These are phyloP conservation scores for Physaria fendleri DNA, from an alignment of 345 rosid species.

Conservation along the genomic window DNA sequence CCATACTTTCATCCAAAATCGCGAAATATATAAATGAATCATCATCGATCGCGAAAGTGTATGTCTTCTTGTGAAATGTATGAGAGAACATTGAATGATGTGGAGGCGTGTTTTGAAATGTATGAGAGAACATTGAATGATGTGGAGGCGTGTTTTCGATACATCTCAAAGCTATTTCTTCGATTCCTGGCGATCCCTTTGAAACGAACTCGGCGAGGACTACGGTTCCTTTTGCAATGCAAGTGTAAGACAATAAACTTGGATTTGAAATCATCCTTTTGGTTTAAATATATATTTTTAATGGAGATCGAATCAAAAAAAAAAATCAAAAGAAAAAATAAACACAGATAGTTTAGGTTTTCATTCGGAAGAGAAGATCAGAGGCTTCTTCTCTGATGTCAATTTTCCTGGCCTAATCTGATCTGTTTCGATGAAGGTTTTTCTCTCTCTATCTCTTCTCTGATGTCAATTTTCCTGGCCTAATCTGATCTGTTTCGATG, in stretches of 20 bases:
- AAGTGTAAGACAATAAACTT: constrained; percentile 46
- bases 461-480: background rate
- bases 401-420: background rate
- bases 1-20: constrained; percentile 39
- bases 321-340: background rate
- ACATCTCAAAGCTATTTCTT: constrained; percentile 47
- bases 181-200: constrained; percentile 51
- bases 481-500: background rate
- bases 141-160: constrained; percentile 55
- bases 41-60: constrained; percentile 52
- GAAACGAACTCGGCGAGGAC: constrained; percentile 57
- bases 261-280: constrained; percentile 55
- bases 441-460: background rate
- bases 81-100: constrained; percentile 72
- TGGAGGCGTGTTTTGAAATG: constrained; percentile 54
- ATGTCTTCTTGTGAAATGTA: constrained; percentile 44
- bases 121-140: constrained; percentile 73
- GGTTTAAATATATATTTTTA: background rate
- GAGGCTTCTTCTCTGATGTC: background rate
- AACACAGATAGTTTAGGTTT: constrained; percentile 6
- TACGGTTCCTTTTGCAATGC: constrained; percentile 57
- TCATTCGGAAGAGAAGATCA: constrained; percentile 4
- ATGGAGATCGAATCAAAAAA: background rate
- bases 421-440: background rate
- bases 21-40: constrained; percentile 57